Base-by-base conservation (phyloP, 169 alveolate species). In the Cryptosporidium tyzzeri region DNA sequence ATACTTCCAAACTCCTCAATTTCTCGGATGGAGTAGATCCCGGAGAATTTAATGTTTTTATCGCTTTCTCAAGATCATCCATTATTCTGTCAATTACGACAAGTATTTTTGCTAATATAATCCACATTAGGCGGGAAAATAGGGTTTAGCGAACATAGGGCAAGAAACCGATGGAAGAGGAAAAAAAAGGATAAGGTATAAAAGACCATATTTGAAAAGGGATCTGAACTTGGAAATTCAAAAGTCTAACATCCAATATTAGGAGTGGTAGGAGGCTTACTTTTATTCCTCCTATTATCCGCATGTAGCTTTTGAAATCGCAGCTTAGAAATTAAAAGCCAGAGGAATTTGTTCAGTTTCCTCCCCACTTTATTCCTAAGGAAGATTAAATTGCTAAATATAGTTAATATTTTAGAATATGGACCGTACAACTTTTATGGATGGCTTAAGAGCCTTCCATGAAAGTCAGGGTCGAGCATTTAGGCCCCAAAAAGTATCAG, bases 21-120 rank as follows among this genome's bases (percentile, higher is more conserved):
- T 62, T 80, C 48, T 80, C 89, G 21, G 68, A n/a, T 23, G 75
- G 41, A 23, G 70, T 62, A 2, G 89, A 62, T 65, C 69, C 73
- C n/a, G 89, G 89, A 61, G 67, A 80, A 62, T 53, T 80, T 14
- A 80, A 35, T 35, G 89, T 65, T 67, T 62, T 62, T 37, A 80
- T 80, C 26, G 89, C 89, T 58, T 44, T 80, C 62, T 80, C 89
- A 62, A 80, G 89, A 65, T 80, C 89, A 8, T 80, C 89, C 89
- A 80, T 80, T 29, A 62, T 59, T 80, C 48, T 65, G 71, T 65
- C 71, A 65, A 37, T 37, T 65, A 65, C 71, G 71, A 65, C 71
- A 65, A 65, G 71, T 65, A 65, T 65, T 8, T 31, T 31, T 14
- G 67, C 29, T 65, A 65, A 23, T 33, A 65, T 31, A 35, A 65